These are phyloP conservation scores for Nicotiana benthamiana DNA, from an alignment of 257 asterid genomes.

Conservation along the genomic window DNA sequence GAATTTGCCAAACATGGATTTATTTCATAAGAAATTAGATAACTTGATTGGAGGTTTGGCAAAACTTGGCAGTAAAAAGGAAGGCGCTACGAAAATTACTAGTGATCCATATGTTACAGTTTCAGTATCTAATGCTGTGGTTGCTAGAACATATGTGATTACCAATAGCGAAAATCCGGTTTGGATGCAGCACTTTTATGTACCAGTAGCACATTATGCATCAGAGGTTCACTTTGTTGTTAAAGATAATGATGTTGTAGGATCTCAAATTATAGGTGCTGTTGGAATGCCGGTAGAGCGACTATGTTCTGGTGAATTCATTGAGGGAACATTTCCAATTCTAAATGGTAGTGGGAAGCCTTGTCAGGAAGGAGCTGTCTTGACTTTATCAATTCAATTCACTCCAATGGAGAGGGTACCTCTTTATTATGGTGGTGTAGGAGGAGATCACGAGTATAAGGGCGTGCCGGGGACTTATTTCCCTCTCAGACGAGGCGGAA, in stretches of 20 bases:
- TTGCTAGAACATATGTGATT: constrained; percentile 74
- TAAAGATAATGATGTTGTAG: constrained; percentile 77
- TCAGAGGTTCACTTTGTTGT: constrained; percentile 82
- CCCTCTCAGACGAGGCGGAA: constrained; percentile 68
- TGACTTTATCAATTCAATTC: constrained; percentile 63
- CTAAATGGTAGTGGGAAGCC: constrained; percentile 53
- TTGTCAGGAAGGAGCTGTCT: constrained; percentile 52
- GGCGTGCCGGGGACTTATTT: constrained; percentile 87
- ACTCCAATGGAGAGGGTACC: constrained; percentile 47
- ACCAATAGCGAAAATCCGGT: constrained; percentile 61
- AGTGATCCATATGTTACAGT: constrained; percentile 89
- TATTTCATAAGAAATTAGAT: constrained; percentile 47
- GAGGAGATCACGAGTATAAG: constrained; percentile 35
- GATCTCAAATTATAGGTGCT: constrained; percentile 79
- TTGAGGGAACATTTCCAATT: constrained; percentile 59
- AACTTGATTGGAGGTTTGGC: constrained; percentile 39
- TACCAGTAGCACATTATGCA: constrained; percentile 79
- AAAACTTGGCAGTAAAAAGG: constrained; percentile 34
- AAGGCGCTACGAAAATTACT: constrained; percentile 42
- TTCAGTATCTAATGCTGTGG: constrained; percentile 55
- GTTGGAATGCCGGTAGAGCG: constrained; percentile 72
- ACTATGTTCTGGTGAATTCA: constrained; percentile 30
- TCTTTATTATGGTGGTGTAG: constrained; percentile 67
- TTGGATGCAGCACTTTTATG: constrained; percentile 83
- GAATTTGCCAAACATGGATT: constrained; percentile 81